Evolutionary conservation across 768 basidiomycete genomes (phyloP).

Genomic region (Epithele typhae): DNA sequence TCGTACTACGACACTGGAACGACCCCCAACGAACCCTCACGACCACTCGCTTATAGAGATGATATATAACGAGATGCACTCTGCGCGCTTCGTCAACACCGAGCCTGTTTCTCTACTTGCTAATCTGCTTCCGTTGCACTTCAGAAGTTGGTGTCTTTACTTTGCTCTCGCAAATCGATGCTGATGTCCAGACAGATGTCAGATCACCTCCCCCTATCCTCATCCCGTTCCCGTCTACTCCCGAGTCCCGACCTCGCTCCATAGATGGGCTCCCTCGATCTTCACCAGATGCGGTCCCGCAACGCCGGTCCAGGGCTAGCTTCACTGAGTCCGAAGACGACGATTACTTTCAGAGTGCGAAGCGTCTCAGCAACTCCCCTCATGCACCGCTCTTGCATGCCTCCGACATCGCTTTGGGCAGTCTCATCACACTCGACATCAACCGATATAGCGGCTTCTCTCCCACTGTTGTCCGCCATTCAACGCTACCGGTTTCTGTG

Average conservation of each 20-base stretch:
- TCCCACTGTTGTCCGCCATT: slow-evolving; percentile 4
- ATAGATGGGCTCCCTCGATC: background rate
- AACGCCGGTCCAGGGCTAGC: background rate
- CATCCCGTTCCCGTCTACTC: slow-evolving; percentile 51
- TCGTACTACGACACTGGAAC: no score
- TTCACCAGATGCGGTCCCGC: background rate
- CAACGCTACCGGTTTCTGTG: background rate
- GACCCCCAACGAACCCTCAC: slow-evolving; percentile 47
- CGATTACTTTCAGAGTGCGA: no score
- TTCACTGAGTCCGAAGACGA: background rate
- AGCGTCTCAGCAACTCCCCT: no score
- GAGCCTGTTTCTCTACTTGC: slow-evolving; percentile 58
- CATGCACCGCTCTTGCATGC: background rate
- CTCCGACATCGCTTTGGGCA: slow-evolving; percentile 2
- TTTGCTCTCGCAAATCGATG: background rate
- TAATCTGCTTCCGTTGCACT: slow-evolving; percentile 54
- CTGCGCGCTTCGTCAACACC: slow-evolving; percentile 62
- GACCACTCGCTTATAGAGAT: slow-evolving; percentile 62
- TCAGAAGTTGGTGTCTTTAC: slow-evolving; percentile 44
- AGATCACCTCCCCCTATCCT: slow-evolving; percentile 62
- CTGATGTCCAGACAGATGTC: slow-evolving; percentile 41
- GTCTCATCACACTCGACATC: slow-evolving; percentile 12
- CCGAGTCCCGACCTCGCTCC: background rate
- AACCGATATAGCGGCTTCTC: slow-evolving; percentile 14
- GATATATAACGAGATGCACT: slow-evolving; percentile 68